These are phyloP conservation scores for Halophytophthora polymorphica DNA, from an alignment of 352 stramenopile genomes.

Conservation along the genomic window DNA sequence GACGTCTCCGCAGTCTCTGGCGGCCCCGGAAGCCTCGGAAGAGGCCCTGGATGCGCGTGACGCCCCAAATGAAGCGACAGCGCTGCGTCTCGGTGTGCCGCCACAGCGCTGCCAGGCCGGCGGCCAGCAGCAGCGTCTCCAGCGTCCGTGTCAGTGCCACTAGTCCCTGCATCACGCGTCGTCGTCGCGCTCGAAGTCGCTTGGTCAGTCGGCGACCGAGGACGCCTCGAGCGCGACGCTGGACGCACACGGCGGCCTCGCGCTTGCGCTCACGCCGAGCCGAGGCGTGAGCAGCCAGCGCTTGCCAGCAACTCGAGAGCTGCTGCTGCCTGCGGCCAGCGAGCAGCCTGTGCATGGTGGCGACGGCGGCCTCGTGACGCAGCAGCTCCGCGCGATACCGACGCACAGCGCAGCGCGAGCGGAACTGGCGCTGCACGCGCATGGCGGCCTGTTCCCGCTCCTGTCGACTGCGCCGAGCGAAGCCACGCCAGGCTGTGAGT, in stretches of 20 bases:
- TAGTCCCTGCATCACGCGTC: constrained; percentile 32
- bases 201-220: constrained; percentile 32
- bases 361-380: constrained; percentile 40
- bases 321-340: constrained; percentile 28
- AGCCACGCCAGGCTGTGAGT: constrained; percentile 27
- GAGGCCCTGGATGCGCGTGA: constrained; percentile 36
- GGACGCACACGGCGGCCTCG: constrained; percentile 42
- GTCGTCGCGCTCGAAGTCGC: constrained; percentile 30
- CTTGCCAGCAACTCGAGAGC: constrained; percentile 32
- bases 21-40: constrained; percentile 42
- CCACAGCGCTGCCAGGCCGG: constrained; percentile 29
- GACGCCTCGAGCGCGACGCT: constrained; percentile 45
- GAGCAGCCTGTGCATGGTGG: constrained; percentile 48
- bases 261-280: constrained; percentile 43
- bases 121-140: constrained; percentile 26
- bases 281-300: constrained; percentile 47
- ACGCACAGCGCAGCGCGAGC: constrained; percentile 26
- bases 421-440: constrained; percentile 44
- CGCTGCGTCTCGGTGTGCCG: constrained; percentile 28
- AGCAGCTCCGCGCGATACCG: constrained; percentile 37
- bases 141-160: constrained; percentile 31
- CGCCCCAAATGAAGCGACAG: constrained; percentile 5
- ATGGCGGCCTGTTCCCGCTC: constrained; percentile 17
- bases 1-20: constrained; percentile 30
- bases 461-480: constrained; percentile 7